These are phyloP conservation scores for Leishmania mexicana DNA, from an alignment of 208 protist species.

Conservation along the genomic window DNA sequence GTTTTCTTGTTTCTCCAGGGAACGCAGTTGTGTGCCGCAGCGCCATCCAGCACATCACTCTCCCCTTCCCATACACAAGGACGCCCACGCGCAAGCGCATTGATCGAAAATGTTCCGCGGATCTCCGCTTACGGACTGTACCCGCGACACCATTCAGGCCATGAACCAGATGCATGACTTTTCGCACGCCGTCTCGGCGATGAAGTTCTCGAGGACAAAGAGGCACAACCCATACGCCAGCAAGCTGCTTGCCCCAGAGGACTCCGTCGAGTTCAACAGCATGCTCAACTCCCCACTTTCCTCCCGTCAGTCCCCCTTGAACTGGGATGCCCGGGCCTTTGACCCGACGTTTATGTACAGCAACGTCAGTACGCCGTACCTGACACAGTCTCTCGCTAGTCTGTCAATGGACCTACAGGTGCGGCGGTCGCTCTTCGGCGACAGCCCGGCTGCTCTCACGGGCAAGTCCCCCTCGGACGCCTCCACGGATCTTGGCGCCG, in stretches of 20 bases:
- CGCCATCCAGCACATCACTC: background rate
- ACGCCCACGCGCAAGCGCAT: background rate
- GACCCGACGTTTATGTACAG: conserved; percentile 29
- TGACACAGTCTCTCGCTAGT: conserved; percentile 20
- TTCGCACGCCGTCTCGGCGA: conserved; percentile 12
- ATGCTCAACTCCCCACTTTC: conserved; percentile 29
- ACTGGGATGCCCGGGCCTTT: conserved; percentile 31
- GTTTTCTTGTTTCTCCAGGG: background rate
- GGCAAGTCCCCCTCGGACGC: background rate
- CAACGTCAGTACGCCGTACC: conserved; percentile 23
- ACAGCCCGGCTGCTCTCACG: conserved; percentile 16
- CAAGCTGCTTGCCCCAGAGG: conserved; percentile 48
- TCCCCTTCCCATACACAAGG: too few species aligned
- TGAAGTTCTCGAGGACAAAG: conserved; percentile 19
- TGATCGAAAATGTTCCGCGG: conserved; percentile 14
- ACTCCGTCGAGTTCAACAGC: conserved; percentile 35
- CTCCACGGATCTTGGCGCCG: background rate
- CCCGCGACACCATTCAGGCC: conserved; percentile 55
- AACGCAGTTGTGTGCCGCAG: background rate
- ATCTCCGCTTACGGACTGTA: conserved; percentile 66
- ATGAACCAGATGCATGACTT: conserved; percentile 44
- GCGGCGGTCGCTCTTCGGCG: conserved; percentile 21
- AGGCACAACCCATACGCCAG: conserved; percentile 70
- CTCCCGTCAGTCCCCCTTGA: conserved; percentile 20
- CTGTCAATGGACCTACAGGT: conserved; percentile 15